Conservation (phyloP, 495 filamentous ascomycete species). For the Annulohypoxylon stygium region DNA sequence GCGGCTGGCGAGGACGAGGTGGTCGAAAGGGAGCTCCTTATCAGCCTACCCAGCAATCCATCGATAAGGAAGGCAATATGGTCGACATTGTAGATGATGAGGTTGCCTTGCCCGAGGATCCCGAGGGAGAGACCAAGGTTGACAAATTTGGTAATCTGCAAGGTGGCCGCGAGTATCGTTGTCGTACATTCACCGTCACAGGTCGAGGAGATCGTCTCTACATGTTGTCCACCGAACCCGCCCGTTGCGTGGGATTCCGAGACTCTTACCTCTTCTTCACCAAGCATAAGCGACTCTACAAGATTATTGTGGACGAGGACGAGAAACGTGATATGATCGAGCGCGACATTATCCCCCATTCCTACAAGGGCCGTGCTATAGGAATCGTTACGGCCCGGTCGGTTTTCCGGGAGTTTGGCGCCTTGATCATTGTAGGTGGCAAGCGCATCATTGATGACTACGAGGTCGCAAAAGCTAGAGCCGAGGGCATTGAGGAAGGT, state of each 20-base stretch:
- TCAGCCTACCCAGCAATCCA: constrained; percentile 77
- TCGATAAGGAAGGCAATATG: constrained; percentile 95
- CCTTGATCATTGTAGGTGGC: constrained; percentile 92
- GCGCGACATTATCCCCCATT: constrained; percentile 93
- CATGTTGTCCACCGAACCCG: constrained; percentile 98
- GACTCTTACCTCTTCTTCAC: constrained; percentile 99
- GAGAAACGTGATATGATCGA: constrained; percentile 95
- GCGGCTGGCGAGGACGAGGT: constrained; percentile 74
- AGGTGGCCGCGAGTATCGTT: constrained; percentile 89
- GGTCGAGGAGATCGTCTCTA: constrained; percentile 88
- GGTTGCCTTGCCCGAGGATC: constrained; percentile 86
- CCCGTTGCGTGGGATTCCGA: constrained; percentile 94
- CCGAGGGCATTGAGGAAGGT: constrained; percentile 86
- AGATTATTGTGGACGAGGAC: constrained; percentile 93
- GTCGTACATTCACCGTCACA: constrained; percentile 89
- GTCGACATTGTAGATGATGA: constrained; percentile 94
- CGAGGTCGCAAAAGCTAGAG: constrained; percentile 79
- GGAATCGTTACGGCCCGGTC: constrained; percentile 97
- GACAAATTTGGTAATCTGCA: constrained; percentile 85
- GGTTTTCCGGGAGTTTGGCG: constrained; percentile 96
- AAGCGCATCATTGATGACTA: constrained; percentile 91
- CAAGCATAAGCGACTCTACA: constrained; percentile 93
- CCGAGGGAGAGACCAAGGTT: constrained; percentile 92
- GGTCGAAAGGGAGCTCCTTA: constrained; percentile 81
- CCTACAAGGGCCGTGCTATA: constrained; percentile 97